These are phyloP conservation scores for Sporobolomyces roseus DNA, from an alignment of 768 basidiomycete genomes.

Conservation along the genomic window DNA sequence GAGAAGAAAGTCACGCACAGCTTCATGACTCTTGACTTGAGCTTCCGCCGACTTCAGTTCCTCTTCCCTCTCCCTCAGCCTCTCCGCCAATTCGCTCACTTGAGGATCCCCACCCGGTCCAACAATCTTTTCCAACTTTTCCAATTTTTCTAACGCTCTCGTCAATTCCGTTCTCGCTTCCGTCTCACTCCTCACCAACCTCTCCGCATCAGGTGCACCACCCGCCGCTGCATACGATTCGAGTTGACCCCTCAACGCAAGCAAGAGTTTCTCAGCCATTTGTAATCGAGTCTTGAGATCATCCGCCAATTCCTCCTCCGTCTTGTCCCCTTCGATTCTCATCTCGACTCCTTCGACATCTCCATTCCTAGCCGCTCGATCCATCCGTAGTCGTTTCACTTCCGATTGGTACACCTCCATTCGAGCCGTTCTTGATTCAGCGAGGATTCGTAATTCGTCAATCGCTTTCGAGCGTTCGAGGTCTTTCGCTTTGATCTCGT, in stretches of 20 bases:
- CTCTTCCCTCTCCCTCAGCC: conserved; percentile 64
- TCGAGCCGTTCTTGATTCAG: conserved; percentile 64
- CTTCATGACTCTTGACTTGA: conserved; percentile 61
- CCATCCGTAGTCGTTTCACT: conserved; percentile 65
- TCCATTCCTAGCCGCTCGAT: conserved; percentile 68
- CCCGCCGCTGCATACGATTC: conserved; percentile 56
- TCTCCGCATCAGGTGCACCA: conserved; percentile 55
- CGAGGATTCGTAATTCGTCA: conserved; percentile 64
- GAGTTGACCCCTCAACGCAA: conserved; percentile 41
- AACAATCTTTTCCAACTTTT: conserved; percentile 62
- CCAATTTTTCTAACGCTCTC: conserved; percentile 49
- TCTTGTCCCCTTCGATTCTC: conserved; percentile 27
- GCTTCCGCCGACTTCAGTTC: conserved; percentile 63
- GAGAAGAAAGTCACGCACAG: conserved; percentile 53
- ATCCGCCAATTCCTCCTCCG: conserved; percentile 51
- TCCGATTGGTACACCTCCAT: conserved; percentile 69
- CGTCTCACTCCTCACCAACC: conserved; percentile 49
- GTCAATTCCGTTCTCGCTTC: conserved; percentile 44
- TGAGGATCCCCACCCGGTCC: conserved; percentile 60
- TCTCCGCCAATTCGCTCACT: conserved; percentile 54
- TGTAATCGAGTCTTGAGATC: conserved; percentile 47
- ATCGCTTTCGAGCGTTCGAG: conserved; percentile 58
- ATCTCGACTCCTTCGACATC: conserved; percentile 70
- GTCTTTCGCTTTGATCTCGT: conserved; percentile 67
- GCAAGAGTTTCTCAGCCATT: conserved; percentile 24